Evolutionary conservation across 352 stramenopile genomes (phyloP).

Genomic region (Albugo laibachii): DNA sequence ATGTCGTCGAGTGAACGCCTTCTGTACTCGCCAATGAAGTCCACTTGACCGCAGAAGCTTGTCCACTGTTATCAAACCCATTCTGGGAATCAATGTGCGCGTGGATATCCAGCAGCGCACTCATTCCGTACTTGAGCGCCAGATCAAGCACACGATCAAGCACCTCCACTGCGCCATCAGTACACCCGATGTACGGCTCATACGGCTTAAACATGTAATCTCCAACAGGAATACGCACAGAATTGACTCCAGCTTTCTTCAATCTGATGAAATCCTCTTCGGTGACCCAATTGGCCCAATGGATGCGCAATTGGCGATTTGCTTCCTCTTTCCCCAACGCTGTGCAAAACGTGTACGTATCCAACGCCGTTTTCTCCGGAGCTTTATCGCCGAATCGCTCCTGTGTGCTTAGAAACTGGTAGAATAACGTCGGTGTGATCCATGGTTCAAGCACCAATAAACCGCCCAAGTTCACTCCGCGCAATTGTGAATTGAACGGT

Average conservation of each 20-base stretch:
- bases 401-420: conserved; percentile 84
- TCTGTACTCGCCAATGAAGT: conserved; percentile 49
- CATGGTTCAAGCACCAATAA: conserved; percentile 93
- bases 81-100: conserved; percentile 85
- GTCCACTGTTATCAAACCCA: conserved; percentile 90
- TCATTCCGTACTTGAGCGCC: conserved; percentile 64
- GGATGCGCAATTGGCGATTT: conserved; percentile 84
- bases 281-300: conserved; percentile 90
- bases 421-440: conserved; percentile 91
- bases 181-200: conserved; percentile 84
- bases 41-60: conserved; percentile 79
- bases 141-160: conserved; percentile 80
- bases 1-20: conserved; percentile 69
- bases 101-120: conserved; percentile 88
- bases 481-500: conserved; percentile 68
- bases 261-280: conserved; percentile 82
- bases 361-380: conserved; percentile 75
- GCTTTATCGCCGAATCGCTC: conserved; percentile 52
- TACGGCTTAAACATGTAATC: conserved; percentile 93
- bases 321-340: conserved; percentile 74
- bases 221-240: conserved; percentile 78
- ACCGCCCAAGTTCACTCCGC: conserved; percentile 84
- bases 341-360: conserved; percentile 84
- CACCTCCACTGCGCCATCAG: conserved; percentile 80
- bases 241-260: conserved; percentile 49